Evolutionary conservation across 441 rosid genomes (phyloP), one percentile per base, ranked within the genome.

Genomic region (Theobroma grandiflorum): DNA sequence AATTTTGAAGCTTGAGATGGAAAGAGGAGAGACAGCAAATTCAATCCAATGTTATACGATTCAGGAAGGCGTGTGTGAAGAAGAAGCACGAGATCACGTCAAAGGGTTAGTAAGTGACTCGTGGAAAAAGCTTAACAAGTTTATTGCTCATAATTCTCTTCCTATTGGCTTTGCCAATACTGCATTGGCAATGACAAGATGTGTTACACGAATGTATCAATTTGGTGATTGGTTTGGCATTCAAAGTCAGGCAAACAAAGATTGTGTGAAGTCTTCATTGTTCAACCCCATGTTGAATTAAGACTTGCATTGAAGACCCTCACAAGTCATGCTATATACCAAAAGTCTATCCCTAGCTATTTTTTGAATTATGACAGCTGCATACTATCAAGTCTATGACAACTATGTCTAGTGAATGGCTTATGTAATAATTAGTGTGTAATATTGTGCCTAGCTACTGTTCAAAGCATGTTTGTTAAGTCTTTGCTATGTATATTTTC

Each of bases 121-220:
- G 4, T 84, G 84, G 85, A 82, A 79, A 68, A 66, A 57, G 7
- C 38, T 81, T 14, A 77, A 83, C 38, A 53, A 77, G 55, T 47
- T n/a, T 8, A 45, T 62, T 16, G 58, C 22, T 62, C 2, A 43
- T 10, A 12, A 50, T 40, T 59, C 57, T 62, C 43, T 61, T 7
- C 78, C 69, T 4, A 12, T 3, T 12, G 40, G 31, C 9, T 33
- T 75, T 11, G 15, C 10, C 59, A 15, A 31, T 10, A 0, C 3
- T 45, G 78, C 78, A 5, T 33, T 75, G 42, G 2, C 14, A 3
- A 47, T 49, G 59, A 37, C 33, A 63, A 45, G 71, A 62, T 75
- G 78, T 62, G 53, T 26, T 49, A 70, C 62, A 2, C 33, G 55
- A 8, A 47, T 75, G 43, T 75, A 43, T 33, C 55, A 75, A 50